Evolutionary conservation across 1,139 yeast species (phyloP), one percentile per base, ranked within the genome.

Genomic region (Saccharomyces pastorianus): DNA sequence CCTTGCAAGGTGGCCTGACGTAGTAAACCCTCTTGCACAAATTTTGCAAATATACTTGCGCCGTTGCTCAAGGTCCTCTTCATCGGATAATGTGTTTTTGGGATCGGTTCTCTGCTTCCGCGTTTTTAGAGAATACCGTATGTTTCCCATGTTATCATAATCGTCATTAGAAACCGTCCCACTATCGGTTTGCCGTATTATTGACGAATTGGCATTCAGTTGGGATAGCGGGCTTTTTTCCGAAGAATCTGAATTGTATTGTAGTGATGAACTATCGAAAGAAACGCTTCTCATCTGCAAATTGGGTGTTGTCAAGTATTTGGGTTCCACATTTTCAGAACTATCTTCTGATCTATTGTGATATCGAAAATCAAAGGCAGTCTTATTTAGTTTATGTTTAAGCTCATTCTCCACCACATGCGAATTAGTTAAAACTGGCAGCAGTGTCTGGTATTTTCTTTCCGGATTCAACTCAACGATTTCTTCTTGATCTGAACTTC

Each of bases 1-100:
- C 62, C 96, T 78, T n/a, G 95, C 91, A 58, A 90, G 76, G 70
- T 90, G 97, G 25, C 96, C 97, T 4, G 95, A 86, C 0, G 97
- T 90, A 2, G 96, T 89, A 68, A 64, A 65, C 4, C 64, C 66
- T 55, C 61, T 64, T 38, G 62, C 55, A 51, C 72, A 69, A 2
- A 62, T 61, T 54, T 64, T 64, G 56, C 72, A 68, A 28, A 65
- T 58, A 56, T 64, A 64, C 49, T 60, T 59, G 26, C 67, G 34
- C n/a, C 52, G n/a, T 20, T 17, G 44, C n/a, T 38, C 44, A 17
- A 38, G 44, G 44, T 38, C 44, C 11, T 38, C 44, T 9, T 38
- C 44, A 20, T 38, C 44, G 2, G 44, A 38, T 38, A 38, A 38
- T 20, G 44, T 38, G 26, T 38, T 38, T 38, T 13, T 38, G 4